Percentiles rank a stretch among this genome's conserved stretches.
These are phyloP conservation scores for Coprinellus aureogranulatus DNA, from an alignment of 768 basidiomycete genomes.

Conservation along the genomic window DNA sequence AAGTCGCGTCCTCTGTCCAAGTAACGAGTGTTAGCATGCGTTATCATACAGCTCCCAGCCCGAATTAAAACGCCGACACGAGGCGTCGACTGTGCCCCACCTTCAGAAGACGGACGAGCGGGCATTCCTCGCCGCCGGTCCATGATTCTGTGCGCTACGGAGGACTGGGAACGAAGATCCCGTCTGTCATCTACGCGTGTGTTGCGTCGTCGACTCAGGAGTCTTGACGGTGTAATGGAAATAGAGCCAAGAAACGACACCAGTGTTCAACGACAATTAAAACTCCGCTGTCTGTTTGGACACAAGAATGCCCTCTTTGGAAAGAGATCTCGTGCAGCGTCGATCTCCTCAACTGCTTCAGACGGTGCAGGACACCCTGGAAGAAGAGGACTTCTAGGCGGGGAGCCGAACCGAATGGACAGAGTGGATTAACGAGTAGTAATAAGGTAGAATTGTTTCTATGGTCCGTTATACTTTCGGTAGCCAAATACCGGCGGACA, in stretches of 20 bases:
- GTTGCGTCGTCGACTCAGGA: neutral
- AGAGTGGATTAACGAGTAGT: too few species aligned
- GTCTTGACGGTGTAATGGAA: conserved; percentile 3
- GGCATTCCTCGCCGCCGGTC: conserved; percentile 63
- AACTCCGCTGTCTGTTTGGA: conserved; percentile 12
- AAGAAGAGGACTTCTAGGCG: too few species aligned
- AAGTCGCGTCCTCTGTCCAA: conserved; percentile 66
- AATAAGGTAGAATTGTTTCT: too few species aligned
- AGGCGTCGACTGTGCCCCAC: conserved; percentile 34
- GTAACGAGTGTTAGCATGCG: conserved; percentile 10
- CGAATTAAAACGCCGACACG: conserved; percentile 6
- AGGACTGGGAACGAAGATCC: neutral
- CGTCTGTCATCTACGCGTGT: conserved; percentile 6
- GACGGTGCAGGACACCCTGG: neutral
- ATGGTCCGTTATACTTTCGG: too few species aligned
- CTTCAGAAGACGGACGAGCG: conserved; percentile 73
- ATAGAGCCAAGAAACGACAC: conserved; percentile 2
- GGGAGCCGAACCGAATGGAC: too few species aligned
- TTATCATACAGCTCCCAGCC: neutral
- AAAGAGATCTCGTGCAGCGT: neutral
- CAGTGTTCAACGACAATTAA: conserved; percentile 7
- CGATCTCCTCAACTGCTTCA: neutral
- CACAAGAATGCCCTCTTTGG: conserved; percentile 7
- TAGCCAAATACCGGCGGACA: too few species aligned
- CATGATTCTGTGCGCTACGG: conserved; percentile 37